Conservation (phyloP, 495 filamentous ascomycete species). For the Annulohypoxylon maeteangense region DNA sequence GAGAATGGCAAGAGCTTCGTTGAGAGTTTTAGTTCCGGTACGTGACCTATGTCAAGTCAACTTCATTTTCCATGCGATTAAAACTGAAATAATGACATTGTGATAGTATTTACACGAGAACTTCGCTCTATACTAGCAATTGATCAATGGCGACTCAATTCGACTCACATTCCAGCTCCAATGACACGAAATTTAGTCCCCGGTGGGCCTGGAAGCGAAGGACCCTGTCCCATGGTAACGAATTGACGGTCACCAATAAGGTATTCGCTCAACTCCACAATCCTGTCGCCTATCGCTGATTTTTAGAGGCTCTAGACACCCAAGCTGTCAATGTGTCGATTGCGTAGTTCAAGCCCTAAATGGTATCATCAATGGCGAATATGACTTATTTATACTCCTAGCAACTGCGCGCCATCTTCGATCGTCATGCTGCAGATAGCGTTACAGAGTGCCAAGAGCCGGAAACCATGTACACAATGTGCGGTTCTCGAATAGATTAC, state of each 20-base stretch:
- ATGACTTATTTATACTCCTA: slow-evolving; percentile 29
- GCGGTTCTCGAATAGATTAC: slow-evolving; percentile 29
- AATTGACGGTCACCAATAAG: slow-evolving; percentile 34
- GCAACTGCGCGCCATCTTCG: slow-evolving; percentile 1
- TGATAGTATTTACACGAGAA: neutral
- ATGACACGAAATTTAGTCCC: slow-evolving; percentile 49
- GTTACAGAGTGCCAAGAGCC: slow-evolving; percentile 34
- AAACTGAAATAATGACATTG: neutral
- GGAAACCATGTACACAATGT: slow-evolving; percentile 16
- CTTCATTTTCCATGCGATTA: neutral
- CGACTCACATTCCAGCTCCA: slow-evolving; percentile 50
- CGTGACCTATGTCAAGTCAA: slow-evolving; percentile 46
- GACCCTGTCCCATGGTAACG: slow-evolving; percentile 46
- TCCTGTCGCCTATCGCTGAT: slow-evolving; percentile 13
- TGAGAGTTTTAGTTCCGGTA: slow-evolving; percentile 49
- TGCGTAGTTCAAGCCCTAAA: slow-evolving; percentile 28
- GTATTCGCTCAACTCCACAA: slow-evolving; percentile 17
- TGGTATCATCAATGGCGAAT: slow-evolving; percentile 39
- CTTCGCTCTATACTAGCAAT: neutral
- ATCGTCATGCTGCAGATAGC: slow-evolving; percentile 23
- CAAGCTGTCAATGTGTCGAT: slow-evolving; percentile 29
- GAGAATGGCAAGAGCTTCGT: slow-evolving; percentile 47
- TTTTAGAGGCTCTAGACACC: slow-evolving; percentile 20
- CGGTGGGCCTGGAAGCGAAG: slow-evolving; percentile 46
- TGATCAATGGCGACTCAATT: neutral